These are phyloP conservation scores for Zasmidium cellare DNA, from an alignment of 2,329 filamentous ascomycete genomes.

Conservation along the genomic window DNA sequence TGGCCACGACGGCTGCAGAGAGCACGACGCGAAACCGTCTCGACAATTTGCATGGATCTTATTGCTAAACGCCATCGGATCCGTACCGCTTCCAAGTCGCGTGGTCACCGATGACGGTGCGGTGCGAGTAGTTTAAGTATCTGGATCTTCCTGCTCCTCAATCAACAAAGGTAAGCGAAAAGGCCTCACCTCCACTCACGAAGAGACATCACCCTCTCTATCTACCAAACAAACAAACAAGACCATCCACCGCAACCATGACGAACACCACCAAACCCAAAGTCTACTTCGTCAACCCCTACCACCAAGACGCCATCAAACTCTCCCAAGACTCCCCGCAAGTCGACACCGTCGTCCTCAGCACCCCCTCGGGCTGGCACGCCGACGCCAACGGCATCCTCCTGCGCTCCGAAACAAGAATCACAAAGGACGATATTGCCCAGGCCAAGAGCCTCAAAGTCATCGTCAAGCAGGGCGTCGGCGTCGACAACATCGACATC, in stretches of 20 bases:
- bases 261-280: background rate
- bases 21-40: background rate
- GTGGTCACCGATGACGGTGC: background rate
- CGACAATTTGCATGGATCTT: too few species aligned
- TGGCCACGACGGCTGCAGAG: background rate
- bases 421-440: conserved; percentile 24
- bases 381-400: conserved; percentile 26
- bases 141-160: background rate
- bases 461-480: conserved; percentile 49
- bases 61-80: background rate
- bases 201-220: background rate
- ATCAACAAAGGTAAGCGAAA: too few species aligned
- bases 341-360: conserved; percentile 23
- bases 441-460: conserved; percentile 39
- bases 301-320: conserved; percentile 30
- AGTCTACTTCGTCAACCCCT: conserved; percentile 30
- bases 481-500: conserved; percentile 50
- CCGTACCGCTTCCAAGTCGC: background rate
- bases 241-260: too few species aligned
- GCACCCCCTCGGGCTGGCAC: conserved; percentile 24
- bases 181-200: background rate
- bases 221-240: background rate
- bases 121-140: background rate
- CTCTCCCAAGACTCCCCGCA: conserved; percentile 15
- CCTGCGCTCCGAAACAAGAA: conserved; percentile 27